A percentile compares a stretch with the other conserved stretches of the same genome.
Conservation (phyloP, 805 yeast genomes). For the Schizosaccharomyces pombe region DNA sequence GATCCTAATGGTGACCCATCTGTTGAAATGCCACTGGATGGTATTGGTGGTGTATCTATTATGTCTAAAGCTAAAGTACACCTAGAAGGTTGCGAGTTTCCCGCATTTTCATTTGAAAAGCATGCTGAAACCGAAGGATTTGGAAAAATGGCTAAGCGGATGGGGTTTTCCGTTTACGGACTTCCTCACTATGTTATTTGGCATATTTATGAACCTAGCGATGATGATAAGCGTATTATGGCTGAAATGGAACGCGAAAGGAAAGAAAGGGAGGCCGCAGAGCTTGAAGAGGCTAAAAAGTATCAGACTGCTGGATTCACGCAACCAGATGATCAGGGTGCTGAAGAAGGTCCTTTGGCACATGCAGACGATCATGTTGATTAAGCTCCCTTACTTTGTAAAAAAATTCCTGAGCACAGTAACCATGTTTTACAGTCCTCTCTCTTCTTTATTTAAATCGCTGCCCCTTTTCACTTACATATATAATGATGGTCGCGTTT, state of each 20-base stretch:
- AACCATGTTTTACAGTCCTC: too few species aligned
- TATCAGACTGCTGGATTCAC: too few species aligned
- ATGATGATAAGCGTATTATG: conserved; percentile 59
- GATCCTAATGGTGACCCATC: conserved; percentile 91
- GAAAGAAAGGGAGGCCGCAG: conserved; percentile 16
- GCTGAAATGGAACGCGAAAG: conserved; percentile 17
- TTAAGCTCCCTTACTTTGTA: background rate
- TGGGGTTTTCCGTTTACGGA: conserved; percentile 75
- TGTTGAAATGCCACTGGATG: conserved; percentile 80
- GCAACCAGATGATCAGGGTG: background rate
- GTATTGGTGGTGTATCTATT: conserved; percentile 93
- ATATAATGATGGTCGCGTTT: too few species aligned
- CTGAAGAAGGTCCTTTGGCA: conserved; percentile 2
- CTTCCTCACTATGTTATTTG: conserved; percentile 87
- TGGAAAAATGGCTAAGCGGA: conserved; percentile 51
- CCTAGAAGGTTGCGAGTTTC: conserved; percentile 75
- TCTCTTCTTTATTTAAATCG: too few species aligned
- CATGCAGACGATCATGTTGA: background rate
- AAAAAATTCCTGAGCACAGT: background rate
- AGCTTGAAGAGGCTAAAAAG: conserved; percentile 11
- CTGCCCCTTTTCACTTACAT: too few species aligned
- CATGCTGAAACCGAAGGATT: conserved; percentile 97
- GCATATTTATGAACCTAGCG: conserved; percentile 91
- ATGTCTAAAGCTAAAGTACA: conserved; percentile 70
- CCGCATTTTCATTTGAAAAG: conserved; percentile 84